Percentiles rank a stretch among this genome's conserved stretches.
phyloP scores from a whole-genome alignment of 2,329 filamentous ascomycete genomes.

The Truncatella angustata region DNA sequence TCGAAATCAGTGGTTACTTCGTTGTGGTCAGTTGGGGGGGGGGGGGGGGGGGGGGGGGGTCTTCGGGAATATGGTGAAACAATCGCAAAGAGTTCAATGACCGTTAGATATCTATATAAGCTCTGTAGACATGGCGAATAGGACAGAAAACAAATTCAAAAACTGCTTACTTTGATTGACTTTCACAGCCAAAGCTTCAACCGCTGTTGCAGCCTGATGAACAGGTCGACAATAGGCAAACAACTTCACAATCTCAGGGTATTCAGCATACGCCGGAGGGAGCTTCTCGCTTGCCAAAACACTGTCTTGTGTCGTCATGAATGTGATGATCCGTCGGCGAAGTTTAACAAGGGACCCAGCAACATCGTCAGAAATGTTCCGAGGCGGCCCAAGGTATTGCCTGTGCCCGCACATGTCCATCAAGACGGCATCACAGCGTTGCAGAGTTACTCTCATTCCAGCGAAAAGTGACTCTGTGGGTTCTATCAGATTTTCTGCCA shows the following conservation, averaged over 20 bases:
- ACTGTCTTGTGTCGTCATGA: conserved; percentile 44
- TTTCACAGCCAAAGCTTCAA: conserved; percentile 45
- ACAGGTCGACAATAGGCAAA: conserved; percentile 56
- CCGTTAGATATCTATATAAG: no score
- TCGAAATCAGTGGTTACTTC: no score
- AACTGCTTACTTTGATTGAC: conserved; percentile 46
- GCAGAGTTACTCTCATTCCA: conserved; percentile 43
- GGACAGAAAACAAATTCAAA: no score
- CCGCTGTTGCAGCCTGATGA: conserved; percentile 47
- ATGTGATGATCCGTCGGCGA: conserved; percentile 40
- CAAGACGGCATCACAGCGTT: conserved; percentile 48
- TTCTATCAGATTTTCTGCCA: conserved; percentile 34
- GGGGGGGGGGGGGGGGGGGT: no score
- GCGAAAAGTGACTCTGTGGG: conserved; percentile 46
- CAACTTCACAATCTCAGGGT: conserved; percentile 49
- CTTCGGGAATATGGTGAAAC: no score
- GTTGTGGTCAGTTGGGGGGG: no score
- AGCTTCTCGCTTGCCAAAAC: conserved; percentile 45
- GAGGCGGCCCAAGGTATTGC: conserved; percentile 42
- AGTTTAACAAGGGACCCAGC: conserved; percentile 37
- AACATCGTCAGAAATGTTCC: conserved; percentile 41
- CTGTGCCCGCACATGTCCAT: conserved; percentile 54
- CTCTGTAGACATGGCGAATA: no score
- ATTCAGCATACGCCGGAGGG: conserved; percentile 43
- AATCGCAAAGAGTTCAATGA: no score